phyloP scores from a whole-genome alignment of 169 alveolate genomes.

The Hepatocystis sp. region DNA sequence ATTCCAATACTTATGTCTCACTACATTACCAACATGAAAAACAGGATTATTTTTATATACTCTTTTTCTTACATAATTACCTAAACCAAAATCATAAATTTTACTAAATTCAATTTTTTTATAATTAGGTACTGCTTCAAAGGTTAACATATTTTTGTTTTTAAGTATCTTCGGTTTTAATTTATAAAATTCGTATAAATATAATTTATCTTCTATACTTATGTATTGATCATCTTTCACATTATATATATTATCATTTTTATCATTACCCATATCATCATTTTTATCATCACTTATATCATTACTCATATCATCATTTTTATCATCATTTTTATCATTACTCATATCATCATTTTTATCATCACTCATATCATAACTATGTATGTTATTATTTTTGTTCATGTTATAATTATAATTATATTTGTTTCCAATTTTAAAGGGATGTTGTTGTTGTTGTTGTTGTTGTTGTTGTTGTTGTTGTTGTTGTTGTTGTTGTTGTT shows the following conservation, averaged over 20 bases:
- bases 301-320: neutral
- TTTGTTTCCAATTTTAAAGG: too few species aligned
- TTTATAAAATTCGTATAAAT: slow-evolving; percentile 24
- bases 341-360: neutral
- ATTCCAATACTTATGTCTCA: slow-evolving; percentile 71
- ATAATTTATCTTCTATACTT: slow-evolving; percentile 26
- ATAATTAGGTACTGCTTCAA: slow-evolving; percentile 46
- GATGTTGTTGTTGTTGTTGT: too few species aligned
- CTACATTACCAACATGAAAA: slow-evolving; percentile 73
- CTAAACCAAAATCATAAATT: slow-evolving; percentile 62
- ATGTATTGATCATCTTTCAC: slow-evolving; percentile 22
- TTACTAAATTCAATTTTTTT: slow-evolving; percentile 56
- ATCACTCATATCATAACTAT: too few species aligned
- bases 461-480: neutral
- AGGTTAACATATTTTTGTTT: slow-evolving; percentile 21
- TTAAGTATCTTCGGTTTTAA: slow-evolving; percentile 13
- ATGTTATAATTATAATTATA: too few species aligned
- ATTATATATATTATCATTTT: neutral
- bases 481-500: neutral
- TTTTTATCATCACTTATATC: neutral
- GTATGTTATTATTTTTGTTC: too few species aligned
- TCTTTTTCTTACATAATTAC: slow-evolving; percentile 70
- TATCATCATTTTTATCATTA: too few species aligned
- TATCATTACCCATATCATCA: neutral
- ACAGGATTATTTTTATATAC: slow-evolving; percentile 56